Percentiles rank a stretch among this genome's conserved stretches.
Conservation (phyloP, 768 basidiomycete species). For the Symmetrospora coprosmae region DNA sequence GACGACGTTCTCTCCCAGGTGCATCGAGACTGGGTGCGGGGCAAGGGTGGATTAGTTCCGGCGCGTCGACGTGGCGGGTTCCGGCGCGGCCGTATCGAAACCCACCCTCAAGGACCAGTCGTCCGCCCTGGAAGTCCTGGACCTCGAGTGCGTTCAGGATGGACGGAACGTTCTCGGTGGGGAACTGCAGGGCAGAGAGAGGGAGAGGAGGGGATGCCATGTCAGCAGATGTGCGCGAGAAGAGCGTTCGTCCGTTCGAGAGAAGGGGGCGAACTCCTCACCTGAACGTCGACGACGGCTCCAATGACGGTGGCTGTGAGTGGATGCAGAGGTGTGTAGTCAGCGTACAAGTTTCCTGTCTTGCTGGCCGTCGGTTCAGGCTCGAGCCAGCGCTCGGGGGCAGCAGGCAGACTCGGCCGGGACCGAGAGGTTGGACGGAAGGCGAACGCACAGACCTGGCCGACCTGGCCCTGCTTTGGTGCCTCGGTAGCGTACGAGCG, state of each 20-base stretch:
- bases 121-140: slow-evolving; percentile 79
- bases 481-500: slow-evolving; percentile 31
- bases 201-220: background rate
- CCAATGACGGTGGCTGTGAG: slow-evolving; percentile 96
- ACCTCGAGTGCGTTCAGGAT: slow-evolving; percentile 99
- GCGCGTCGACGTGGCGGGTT: background rate
- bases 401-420: background rate
- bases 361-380: no score
- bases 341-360: no score
- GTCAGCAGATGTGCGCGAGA: background rate
- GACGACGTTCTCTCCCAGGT: slow-evolving; percentile 97
- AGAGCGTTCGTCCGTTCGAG: background rate
- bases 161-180: slow-evolving; percentile 81
- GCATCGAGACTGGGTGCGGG: slow-evolving; percentile 58
- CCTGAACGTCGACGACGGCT: slow-evolving; percentile 89
- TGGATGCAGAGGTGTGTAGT: no score
- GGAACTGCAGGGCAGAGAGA: slow-evolving; percentile 50
- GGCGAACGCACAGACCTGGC: slow-evolving; percentile 24
- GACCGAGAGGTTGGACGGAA: background rate
- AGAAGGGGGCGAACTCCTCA: background rate
- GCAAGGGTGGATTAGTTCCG: background rate
- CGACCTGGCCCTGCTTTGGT: slow-evolving; percentile 19
- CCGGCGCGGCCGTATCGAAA: background rate
- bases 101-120: slow-evolving; percentile 72
- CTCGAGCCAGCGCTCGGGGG: no score